Percentiles rank a stretch among this genome's conserved stretches.
phyloP scores from a whole-genome alignment of 192 early-diverging fungal genomes.

The Linnemannia hyalina region DNA sequence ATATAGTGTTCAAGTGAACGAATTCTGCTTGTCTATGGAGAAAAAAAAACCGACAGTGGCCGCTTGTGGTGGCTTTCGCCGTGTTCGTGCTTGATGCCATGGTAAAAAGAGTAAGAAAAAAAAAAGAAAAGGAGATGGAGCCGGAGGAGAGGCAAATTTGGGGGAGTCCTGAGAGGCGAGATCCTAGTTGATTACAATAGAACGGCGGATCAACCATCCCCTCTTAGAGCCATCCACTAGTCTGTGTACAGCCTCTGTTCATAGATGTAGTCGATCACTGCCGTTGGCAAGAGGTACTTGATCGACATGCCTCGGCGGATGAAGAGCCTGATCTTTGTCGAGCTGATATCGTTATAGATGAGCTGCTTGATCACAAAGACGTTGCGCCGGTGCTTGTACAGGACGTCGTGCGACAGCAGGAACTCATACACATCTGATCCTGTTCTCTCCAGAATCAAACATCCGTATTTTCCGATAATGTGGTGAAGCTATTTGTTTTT shows the following conservation, averaged over 20 bases:
- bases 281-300: conserved; percentile 93
- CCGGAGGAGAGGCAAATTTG: neutral
- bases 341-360: conserved; percentile 98
- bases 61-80: neutral
- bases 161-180: neutral
- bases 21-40: neutral
- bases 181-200: neutral
- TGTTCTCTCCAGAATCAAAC: conserved; percentile 95
- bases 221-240: neutral
- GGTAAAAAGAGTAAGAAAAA: conserved; percentile 3
- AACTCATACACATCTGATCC: conserved; percentile 95
- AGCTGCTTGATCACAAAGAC: conserved; percentile 96
- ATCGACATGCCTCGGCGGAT: conserved; percentile 94
- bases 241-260: conserved; percentile 79
- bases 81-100: neutral
- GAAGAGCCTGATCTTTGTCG: conserved; percentile 96
- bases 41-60: neutral
- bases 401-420: conserved; percentile 88
- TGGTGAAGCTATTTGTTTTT: conserved; percentile 75
- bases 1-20: neutral
- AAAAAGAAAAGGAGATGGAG: neutral
- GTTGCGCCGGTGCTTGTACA: conserved; percentile 91
- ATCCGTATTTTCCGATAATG: conserved; percentile 93
- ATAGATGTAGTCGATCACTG: conserved; percentile 92
- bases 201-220: neutral